Evolutionary conservation across 805 yeast species (phyloP).

Genomic region (Barnettozyma pratensis): DNA sequence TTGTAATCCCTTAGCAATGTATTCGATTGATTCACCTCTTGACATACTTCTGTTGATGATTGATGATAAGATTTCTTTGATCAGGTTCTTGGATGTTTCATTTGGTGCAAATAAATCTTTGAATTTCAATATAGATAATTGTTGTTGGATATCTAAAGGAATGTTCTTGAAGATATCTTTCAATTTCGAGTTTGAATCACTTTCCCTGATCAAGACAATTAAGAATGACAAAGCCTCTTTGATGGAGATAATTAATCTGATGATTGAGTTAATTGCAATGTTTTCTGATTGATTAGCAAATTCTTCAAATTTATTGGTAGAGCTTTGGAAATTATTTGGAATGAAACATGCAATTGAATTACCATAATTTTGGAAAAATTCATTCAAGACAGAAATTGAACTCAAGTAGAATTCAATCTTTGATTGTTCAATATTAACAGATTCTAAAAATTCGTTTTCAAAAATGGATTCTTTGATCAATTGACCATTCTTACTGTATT

Average conservation of each 20-base stretch:
- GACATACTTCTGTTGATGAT: conserved; percentile 84
- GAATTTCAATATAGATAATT: conserved; percentile 62
- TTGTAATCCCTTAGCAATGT: conserved; percentile 81
- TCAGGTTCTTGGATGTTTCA: conserved; percentile 46
- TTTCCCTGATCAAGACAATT: conserved; percentile 74
- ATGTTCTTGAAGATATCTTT: conserved; percentile 68
- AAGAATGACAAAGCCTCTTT: conserved; percentile 90
- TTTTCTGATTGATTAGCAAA: conserved; percentile 86
- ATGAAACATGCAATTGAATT: conserved; percentile 55
- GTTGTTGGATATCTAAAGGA: conserved; percentile 60
- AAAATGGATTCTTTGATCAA: conserved; percentile 26
- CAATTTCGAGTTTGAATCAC: conserved; percentile 31
- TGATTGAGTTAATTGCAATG: conserved; percentile 74
- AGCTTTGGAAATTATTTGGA: conserved; percentile 45
- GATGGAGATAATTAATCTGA: conserved; percentile 68
- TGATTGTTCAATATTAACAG: conserved; percentile 36
- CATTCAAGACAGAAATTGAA: conserved; percentile 62
- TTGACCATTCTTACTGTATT: conserved; percentile 30
- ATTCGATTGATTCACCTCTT: conserved; percentile 89
- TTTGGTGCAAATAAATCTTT: conserved; percentile 73
- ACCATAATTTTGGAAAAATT: conserved; percentile 63
- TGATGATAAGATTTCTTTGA: conserved; percentile 83
- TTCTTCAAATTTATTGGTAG: conserved; percentile 42
- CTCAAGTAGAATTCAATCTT: conserved; percentile 68
- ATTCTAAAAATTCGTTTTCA: conserved; percentile 35